Evolutionary conservation across 805 yeast genomes (phyloP).

Genomic region (Ogataea methanolica): DNA sequence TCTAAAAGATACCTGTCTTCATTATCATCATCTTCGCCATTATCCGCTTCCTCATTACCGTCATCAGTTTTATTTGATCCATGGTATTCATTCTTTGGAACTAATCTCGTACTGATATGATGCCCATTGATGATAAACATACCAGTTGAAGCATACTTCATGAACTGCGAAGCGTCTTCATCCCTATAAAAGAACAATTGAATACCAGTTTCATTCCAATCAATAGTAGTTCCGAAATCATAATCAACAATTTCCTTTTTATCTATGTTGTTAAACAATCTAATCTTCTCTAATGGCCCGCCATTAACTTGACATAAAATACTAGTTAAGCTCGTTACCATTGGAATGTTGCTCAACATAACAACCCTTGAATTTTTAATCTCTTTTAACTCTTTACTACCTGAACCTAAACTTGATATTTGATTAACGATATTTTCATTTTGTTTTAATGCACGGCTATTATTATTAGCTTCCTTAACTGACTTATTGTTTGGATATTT

Average conservation of each 20-base stretch:
- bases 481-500: not conserved
- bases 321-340: slow-evolving; percentile 41
- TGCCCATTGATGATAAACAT: slow-evolving; percentile 57
- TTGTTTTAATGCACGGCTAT: not conserved
- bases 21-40: slow-evolving; percentile 6
- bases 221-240: slow-evolving; percentile 12
- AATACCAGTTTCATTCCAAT: slow-evolving; percentile 27
- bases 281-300: slow-evolving; percentile 61
- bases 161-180: slow-evolving; percentile 51
- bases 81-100: slow-evolving; percentile 3
- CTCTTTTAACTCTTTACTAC: slow-evolving; percentile 3
- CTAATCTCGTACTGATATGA: slow-evolving; percentile 47
- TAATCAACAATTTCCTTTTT: slow-evolving; percentile 5
- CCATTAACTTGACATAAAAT: slow-evolving; percentile 57
- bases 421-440: not conserved
- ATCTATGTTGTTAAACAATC: slow-evolving; percentile 21
- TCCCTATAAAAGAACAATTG: slow-evolving; percentile 50
- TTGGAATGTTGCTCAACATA: slow-evolving; percentile 20
- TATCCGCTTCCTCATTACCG: slow-evolving; percentile 2
- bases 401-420: not conserved
- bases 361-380: slow-evolving; percentile 16
- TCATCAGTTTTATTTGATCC: not conserved
- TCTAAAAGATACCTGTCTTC: slow-evolving; percentile 18
- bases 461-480: not conserved
- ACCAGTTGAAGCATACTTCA: slow-evolving; percentile 46